Conservation (phyloP, 2,329 filamentous ascomycete species). For the Delphinella strobiligena region DNA sequence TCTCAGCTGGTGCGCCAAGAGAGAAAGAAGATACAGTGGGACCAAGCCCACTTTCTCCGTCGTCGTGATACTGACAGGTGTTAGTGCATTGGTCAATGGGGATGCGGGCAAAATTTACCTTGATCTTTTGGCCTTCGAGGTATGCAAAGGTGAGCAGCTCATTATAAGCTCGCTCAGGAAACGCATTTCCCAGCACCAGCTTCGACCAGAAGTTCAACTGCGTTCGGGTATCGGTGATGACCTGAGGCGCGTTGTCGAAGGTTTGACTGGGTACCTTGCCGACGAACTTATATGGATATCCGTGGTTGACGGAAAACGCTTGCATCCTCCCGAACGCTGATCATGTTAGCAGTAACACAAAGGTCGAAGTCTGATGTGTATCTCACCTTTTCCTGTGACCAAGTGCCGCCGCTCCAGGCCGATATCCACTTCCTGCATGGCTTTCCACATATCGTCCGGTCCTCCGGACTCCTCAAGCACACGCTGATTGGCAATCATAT, state of each 20-base stretch:
- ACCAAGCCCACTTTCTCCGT: conserved; percentile 51
- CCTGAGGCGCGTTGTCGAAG: conserved; percentile 35
- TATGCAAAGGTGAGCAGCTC: conserved; percentile 53
- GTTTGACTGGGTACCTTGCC: conserved; percentile 40
- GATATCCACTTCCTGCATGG: conserved; percentile 29
- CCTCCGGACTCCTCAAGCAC: conserved; percentile 43
- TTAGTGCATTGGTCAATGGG: no score
- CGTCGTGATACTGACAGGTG: conserved; percentile 57
- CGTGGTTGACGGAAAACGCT: conserved; percentile 27
- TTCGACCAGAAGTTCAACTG: conserved; percentile 23
- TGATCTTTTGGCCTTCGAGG: conserved; percentile 47
- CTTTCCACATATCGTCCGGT: conserved; percentile 48
- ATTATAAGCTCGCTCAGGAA: conserved; percentile 36
- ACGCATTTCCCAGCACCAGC: not conserved
- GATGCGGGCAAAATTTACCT: no score
- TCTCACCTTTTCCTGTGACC: conserved; percentile 13
- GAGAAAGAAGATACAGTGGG: conserved; percentile 51
- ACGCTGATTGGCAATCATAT: conserved; percentile 44
- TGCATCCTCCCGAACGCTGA: conserved; percentile 18
- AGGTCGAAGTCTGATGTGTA: no score
- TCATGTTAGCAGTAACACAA: no score
- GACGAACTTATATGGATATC: conserved; percentile 55
- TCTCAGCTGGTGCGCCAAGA: conserved; percentile 45
- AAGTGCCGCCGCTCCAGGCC: conserved; percentile 20
- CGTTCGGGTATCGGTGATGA: conserved; percentile 38